These are phyloP conservation scores for Elongisporangium prolatum DNA, from an alignment of 352 stramenopile genomes.

Conservation along the genomic window DNA sequence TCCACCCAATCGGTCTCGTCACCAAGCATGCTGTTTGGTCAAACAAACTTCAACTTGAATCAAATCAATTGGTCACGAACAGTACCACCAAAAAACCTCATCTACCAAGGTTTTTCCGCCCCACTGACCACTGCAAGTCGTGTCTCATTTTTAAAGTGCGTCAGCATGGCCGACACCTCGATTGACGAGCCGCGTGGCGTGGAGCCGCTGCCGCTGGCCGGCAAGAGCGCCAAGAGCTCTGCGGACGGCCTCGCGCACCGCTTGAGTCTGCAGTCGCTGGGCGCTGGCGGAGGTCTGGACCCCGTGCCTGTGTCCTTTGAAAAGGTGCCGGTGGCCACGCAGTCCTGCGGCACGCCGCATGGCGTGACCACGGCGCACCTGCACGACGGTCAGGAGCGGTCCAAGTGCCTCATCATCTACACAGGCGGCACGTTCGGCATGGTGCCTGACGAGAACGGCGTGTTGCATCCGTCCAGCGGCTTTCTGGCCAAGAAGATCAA, in stretches of 20 bases:
- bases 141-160: background rate
- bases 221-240: slow-evolving; percentile 14
- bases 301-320: slow-evolving; percentile 28
- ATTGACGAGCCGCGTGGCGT: background rate
- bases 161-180: background rate
- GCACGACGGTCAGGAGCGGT: slow-evolving; percentile 21
- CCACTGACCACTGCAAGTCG: background rate
- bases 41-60: background rate
- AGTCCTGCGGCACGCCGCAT: slow-evolving; percentile 11
- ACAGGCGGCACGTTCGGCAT: slow-evolving; percentile 91
- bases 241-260: slow-evolving; percentile 16
- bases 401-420: slow-evolving; percentile 86
- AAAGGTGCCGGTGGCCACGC: slow-evolving; percentile 14
- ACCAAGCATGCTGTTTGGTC: background rate
- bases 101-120: background rate
- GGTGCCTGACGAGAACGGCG: slow-evolving; percentile 64
- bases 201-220: background rate
- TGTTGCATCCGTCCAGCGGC: slow-evolving; percentile 79
- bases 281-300: slow-evolving; percentile 20
- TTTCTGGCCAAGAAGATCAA: slow-evolving; percentile 87
- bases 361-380: slow-evolving; percentile 7
- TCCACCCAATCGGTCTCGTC: background rate
- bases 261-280: slow-evolving; percentile 12
- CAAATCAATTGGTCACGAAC: background rate
- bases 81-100: background rate